phyloP scores from a whole-genome alignment of 164 flowering plant genomes.

The Platanus orientalis region DNA sequence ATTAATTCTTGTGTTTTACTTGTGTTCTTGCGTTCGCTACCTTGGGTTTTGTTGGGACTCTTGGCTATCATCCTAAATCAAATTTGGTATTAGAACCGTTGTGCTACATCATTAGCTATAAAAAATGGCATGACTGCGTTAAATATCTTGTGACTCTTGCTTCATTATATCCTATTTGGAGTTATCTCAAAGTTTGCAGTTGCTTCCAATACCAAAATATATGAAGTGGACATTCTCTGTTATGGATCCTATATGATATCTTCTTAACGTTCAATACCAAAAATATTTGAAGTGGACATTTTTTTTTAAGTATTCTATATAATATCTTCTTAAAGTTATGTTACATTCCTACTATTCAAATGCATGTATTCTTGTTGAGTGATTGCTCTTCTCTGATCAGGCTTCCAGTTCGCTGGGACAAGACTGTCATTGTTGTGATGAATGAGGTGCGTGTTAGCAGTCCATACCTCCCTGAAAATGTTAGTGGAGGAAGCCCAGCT shows the following conservation, averaged over 20 bases:
- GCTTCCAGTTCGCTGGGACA: constrained; percentile 99
- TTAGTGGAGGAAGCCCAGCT: constrained; percentile 83
- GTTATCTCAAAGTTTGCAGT: neutral
- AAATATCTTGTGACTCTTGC: neutral
- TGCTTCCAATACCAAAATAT: neutral
- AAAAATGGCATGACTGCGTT: too few relatives aligned
- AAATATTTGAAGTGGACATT: too few relatives aligned
- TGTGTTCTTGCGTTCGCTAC: too few relatives aligned
- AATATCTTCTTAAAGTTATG: neutral
- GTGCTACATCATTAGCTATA: too few relatives aligned
- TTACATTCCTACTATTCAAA: neutral
- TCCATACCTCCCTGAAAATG: constrained; percentile 86
- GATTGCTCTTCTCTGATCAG: constrained; percentile 31
- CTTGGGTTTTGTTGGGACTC: too few relatives aligned
- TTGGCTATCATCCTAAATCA: too few relatives aligned
- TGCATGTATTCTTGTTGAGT: neutral
- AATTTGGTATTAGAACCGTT: too few relatives aligned
- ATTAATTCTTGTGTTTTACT: too few relatives aligned
- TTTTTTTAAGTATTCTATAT: neutral
- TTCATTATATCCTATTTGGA: neutral
- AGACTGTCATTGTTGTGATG: constrained; percentile 81
- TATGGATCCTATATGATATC: too few relatives aligned
- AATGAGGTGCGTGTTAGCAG: constrained; percentile 87
- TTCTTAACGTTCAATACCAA: too few relatives aligned
- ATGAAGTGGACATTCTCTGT: neutral